A percentile compares a stretch with the other conserved stretches of the same genome.
phyloP scores from a whole-genome alignment of 129 eudicot genomes.

The Smallanthus sonchifolius region DNA sequence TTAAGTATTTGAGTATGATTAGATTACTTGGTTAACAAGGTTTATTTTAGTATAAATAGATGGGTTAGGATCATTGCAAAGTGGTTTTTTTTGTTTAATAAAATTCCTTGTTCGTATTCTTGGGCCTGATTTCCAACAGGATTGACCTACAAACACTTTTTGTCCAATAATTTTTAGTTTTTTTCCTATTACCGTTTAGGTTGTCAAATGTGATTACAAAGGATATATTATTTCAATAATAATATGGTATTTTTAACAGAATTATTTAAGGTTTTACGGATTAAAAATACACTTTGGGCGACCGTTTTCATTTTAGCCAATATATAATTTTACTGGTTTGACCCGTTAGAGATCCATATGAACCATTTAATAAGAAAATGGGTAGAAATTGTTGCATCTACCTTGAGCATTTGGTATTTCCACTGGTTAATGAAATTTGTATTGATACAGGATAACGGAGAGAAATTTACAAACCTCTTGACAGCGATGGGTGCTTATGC shows the following conservation, averaged over 20 bases:
- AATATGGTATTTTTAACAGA: background rate
- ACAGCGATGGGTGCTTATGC: constrained; percentile 95
- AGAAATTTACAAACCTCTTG: constrained; percentile 87
- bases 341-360: background rate
- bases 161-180: background rate
- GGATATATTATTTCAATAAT: background rate
- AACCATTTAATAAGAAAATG: background rate
- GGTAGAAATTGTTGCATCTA: background rate
- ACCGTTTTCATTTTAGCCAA: background rate
- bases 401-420: constrained; percentile 1
- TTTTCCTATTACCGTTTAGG: background rate
- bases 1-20: too few species aligned
- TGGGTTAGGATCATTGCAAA: too few species aligned
- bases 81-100: too few species aligned
- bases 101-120: too few species aligned
- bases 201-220: background rate
- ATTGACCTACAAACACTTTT: background rate
- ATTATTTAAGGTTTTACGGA: background rate
- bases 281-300: background rate
- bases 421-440: background rate
- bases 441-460: constrained; percentile 73
- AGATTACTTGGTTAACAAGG: too few species aligned
- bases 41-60: too few species aligned
- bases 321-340: background rate
- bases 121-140: too few species aligned